These are phyloP conservation scores for Tylopilus vinaceipallidus DNA, from an alignment of 768 basidiomycete genomes.

Conservation along the genomic window DNA sequence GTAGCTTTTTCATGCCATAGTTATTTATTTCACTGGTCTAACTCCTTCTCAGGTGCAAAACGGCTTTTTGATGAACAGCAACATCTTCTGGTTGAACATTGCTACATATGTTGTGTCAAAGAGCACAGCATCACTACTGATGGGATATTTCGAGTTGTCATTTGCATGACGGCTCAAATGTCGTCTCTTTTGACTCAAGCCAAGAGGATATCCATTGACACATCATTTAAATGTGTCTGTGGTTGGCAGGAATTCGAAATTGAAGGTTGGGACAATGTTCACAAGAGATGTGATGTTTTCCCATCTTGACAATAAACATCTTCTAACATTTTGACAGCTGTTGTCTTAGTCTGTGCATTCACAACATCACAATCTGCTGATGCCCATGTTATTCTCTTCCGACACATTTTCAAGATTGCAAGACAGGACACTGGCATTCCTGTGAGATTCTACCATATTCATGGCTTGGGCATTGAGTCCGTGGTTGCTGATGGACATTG, in stretches of 20 bases:
- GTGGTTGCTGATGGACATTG: slow-evolving; percentile 7
- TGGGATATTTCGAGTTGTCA: neutral
- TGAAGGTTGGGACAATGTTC: neutral
- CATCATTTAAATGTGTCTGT: neutral
- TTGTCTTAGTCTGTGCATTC: slow-evolving; percentile 22
- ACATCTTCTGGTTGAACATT: neutral
- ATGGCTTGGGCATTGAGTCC: neutral
- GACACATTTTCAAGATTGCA: slow-evolving; percentile 16
- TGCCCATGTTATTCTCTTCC: slow-evolving; percentile 25
- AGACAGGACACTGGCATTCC: neutral
- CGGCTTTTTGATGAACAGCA: neutral
- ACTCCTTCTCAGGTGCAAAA: neutral
- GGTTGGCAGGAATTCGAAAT: slow-evolving; percentile 3
- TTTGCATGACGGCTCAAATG: neutral
- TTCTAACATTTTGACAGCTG: neutral
- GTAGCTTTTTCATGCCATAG: neutral
- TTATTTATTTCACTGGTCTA: neutral
- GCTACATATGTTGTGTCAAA: neutral
- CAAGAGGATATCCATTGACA: neutral
- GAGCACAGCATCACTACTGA: neutral
- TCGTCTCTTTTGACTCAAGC: neutral
- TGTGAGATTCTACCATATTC: neutral
- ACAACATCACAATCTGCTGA: slow-evolving; percentile 26
- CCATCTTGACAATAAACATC: too few relatives aligned
- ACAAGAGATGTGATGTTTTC: neutral